Conservation (phyloP, 1,284 basidiomycete species). For the Marasmius oreades region DNA sequence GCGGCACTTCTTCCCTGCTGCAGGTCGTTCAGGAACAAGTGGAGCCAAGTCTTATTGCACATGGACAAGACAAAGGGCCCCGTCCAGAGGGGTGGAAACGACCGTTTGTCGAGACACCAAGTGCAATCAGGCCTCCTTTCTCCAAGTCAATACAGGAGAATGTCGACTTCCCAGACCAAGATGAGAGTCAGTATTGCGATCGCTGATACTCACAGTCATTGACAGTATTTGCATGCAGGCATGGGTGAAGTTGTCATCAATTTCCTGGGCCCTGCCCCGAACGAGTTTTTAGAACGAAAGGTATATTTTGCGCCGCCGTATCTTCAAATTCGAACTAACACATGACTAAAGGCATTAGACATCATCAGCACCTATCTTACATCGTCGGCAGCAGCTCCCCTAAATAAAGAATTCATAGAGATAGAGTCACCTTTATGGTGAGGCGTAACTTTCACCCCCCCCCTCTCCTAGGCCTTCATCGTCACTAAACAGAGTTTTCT, state of each 20-base stretch:
- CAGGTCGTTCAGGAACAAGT: conserved; percentile 78
- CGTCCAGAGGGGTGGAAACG: conserved; percentile 85
- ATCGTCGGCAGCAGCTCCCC: conserved; percentile 83
- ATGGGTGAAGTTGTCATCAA: conserved; percentile 83
- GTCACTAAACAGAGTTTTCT: not conserved
- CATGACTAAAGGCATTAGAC: conserved; percentile 65
- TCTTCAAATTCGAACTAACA: not conserved
- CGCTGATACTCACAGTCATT: not conserved
- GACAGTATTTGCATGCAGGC: conserved; percentile 23
- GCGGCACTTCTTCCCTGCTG: conserved; percentile 67
- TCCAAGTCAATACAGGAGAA: conserved; percentile 52
- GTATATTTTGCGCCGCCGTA: conserved; percentile 32
- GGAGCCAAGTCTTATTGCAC: conserved; percentile 76
- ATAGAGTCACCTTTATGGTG: conserved; percentile 88
- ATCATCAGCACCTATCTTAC: conserved; percentile 88
- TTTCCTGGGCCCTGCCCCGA: conserved; percentile 78
- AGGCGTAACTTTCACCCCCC: not conserved
- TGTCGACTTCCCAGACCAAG: conserved; percentile 96
- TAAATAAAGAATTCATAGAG: conserved; percentile 94
- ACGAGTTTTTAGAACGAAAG: conserved; percentile 75
- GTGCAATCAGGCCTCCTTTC: conserved; percentile 61
- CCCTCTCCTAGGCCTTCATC: too few species aligned
- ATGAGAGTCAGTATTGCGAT: conserved; percentile 63
- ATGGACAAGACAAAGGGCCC: conserved; percentile 66
- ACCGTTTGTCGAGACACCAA: conserved; percentile 90